Evolutionary conservation across 768 basidiomycete species (phyloP).

Genomic region (Russula olivacea): DNA sequence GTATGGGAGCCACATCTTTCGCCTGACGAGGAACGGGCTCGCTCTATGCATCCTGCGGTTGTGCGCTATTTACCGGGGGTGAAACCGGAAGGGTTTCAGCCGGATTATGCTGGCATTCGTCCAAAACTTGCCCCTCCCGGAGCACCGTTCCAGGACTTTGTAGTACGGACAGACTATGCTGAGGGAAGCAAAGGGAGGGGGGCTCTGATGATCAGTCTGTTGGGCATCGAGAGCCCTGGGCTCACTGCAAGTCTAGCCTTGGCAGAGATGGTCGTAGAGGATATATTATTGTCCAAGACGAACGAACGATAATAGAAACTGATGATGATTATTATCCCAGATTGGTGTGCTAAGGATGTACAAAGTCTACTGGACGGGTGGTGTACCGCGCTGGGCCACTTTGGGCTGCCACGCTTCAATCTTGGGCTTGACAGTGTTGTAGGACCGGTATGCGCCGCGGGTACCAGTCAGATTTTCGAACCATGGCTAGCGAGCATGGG

Average conservation of each 20-base stretch:
- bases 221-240: slow-evolving; percentile 92
- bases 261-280: slow-evolving; percentile 73
- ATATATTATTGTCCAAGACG: slow-evolving; percentile 41
- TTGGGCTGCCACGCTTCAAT: slow-evolving; percentile 80
- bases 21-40: slow-evolving; percentile 54
- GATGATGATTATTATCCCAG: not conserved
- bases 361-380: slow-evolving; percentile 20
- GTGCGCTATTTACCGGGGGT: slow-evolving; percentile 66
- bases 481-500: slow-evolving; percentile 58
- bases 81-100: slow-evolving; percentile 51
- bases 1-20: slow-evolving; percentile 70
- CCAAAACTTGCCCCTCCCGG: slow-evolving; percentile 78
- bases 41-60: slow-evolving; percentile 68
- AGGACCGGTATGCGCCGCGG: slow-evolving; percentile 81
- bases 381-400: slow-evolving; percentile 43
- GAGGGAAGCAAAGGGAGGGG: slow-evolving; percentile 29
- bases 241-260: slow-evolving; percentile 84
- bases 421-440: slow-evolving; percentile 84
- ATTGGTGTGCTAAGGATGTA: slow-evolving; percentile 8
- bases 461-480: slow-evolving; percentile 90
- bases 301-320: slow-evolving; percentile 1
- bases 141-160: slow-evolving; percentile 81
- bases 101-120: slow-evolving; percentile 82
- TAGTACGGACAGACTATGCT: slow-evolving; percentile 56
- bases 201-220: slow-evolving; percentile 65